A percentile compares a stretch with the other conserved stretches of the same genome.
Evolutionary conservation across 2,329 filamentous ascomycete genomes (phyloP).

Genomic region (Colletotrichum sidae): DNA sequence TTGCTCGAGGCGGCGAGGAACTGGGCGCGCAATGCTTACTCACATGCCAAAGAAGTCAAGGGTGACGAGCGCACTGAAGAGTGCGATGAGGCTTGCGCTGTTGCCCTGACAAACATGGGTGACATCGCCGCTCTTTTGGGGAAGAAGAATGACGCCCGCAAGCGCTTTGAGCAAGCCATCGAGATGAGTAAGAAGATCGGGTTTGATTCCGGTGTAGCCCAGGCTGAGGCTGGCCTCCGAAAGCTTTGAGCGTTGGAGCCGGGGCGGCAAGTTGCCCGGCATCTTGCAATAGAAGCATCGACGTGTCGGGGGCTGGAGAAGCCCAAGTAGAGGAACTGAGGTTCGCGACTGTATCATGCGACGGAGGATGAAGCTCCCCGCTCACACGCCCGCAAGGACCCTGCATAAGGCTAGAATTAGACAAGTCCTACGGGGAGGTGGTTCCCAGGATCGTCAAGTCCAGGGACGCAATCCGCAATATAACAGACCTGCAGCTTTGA

Average conservation of each 20-base stretch:
- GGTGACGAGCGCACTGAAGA: slow-evolving; percentile 77
- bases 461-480: slow-evolving; percentile 1
- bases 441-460: not conserved
- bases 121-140: slow-evolving; percentile 84
- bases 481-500: slow-evolving; percentile 1
- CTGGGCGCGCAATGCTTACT: slow-evolving; percentile 84
- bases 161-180: slow-evolving; percentile 76
- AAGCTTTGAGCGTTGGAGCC: slow-evolving; percentile 17
- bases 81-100: slow-evolving; percentile 86
- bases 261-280: too few relatives aligned
- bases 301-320: not conserved
- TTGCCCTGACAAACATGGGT: slow-evolving; percentile 86
- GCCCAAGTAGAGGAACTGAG: not conserved
- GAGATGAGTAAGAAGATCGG: slow-evolving; percentile 67
- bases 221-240: slow-evolving; percentile 63
- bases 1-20: slow-evolving; percentile 77
- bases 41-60: slow-evolving; percentile 72
- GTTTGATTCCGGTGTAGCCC: slow-evolving; percentile 62
- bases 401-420: slow-evolving; percentile 33
- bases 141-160: slow-evolving; percentile 71
- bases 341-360: not conserved
- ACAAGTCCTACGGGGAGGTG: not conserved
- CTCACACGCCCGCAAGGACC: slow-evolving; percentile 10
- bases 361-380: not conserved
- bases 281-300: not conserved